These are phyloP conservation scores for Clarkia xantiana DNA, from an alignment of 345 rosid species.

Conservation along the genomic window DNA sequence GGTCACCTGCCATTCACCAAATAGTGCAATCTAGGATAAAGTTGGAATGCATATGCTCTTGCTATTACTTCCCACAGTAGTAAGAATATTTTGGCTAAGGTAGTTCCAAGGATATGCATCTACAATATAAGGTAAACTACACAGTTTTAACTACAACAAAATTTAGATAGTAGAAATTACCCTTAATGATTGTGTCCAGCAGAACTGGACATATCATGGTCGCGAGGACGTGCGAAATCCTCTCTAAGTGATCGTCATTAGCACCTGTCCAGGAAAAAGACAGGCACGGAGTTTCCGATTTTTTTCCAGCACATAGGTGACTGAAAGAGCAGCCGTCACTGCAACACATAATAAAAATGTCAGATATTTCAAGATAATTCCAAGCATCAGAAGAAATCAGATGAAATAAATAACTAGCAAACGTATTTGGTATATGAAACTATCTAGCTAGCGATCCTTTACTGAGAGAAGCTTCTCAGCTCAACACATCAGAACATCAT, in stretches of 20 bases:
- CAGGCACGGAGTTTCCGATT: constrained; percentile 48
- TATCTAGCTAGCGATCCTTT: too few relatives aligned
- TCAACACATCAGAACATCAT: too few relatives aligned
- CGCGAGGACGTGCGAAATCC: constrained; percentile 32
- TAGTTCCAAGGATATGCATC: too few relatives aligned
- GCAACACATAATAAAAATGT: constrained; percentile 12
- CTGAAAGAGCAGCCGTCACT: constrained; percentile 61
- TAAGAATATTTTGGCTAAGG: too few relatives aligned
- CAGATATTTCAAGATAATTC: neutral
- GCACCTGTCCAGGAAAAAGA: constrained; percentile 40
- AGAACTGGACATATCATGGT: constrained; percentile 60
- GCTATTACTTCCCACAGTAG: too few relatives aligned
- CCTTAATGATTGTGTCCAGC: constrained; percentile 71
- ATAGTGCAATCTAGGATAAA: neutral
- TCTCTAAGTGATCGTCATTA: constrained; percentile 30
- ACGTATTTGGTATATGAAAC: too few relatives aligned
- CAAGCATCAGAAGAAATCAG: neutral
- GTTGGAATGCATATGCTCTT: too few relatives aligned
- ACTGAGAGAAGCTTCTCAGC: too few relatives aligned
- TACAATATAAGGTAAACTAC: too few relatives aligned
- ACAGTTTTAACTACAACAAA: too few relatives aligned
- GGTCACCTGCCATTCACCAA: constrained; percentile 52
- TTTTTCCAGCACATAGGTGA: constrained; percentile 26
- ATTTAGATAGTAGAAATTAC: constrained; percentile 15
- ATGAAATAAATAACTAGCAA: too few relatives aligned